Conservation (phyloP, 2,329 filamentous ascomycete genomes). For the Scytalidium sp. region DNA sequence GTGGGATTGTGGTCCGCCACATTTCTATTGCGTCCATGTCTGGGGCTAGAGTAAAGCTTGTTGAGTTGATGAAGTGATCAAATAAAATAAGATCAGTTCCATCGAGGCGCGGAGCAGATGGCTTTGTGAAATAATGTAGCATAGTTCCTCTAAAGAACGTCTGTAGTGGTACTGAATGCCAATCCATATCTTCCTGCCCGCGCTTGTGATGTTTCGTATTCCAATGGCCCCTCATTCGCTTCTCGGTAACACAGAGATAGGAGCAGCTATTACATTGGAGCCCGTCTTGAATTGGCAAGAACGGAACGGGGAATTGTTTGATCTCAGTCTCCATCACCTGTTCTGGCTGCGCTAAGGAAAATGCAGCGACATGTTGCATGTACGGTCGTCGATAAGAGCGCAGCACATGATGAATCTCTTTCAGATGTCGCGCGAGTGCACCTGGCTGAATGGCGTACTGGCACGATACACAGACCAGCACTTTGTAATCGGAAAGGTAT, state of each 20-base stretch:
- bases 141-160: slow-evolving; percentile 27
- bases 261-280: slow-evolving; percentile 21
- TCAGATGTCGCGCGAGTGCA: slow-evolving; percentile 19
- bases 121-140: slow-evolving; percentile 22
- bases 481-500: slow-evolving; percentile 17
- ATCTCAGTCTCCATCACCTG: slow-evolving; percentile 15
- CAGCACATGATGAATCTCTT: slow-evolving; percentile 20
- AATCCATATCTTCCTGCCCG: slow-evolving; percentile 13
- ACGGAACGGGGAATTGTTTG: slow-evolving; percentile 25
- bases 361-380: slow-evolving; percentile 13
- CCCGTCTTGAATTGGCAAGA: slow-evolving; percentile 23
- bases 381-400: slow-evolving; percentile 13
- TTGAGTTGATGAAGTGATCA: slow-evolving; percentile 18
- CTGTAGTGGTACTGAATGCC: slow-evolving; percentile 18
- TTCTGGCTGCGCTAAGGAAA: slow-evolving; percentile 18
- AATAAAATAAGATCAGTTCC: slow-evolving; percentile 11
- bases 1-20: slow-evolving; percentile 32
- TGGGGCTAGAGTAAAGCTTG: slow-evolving; percentile 15
- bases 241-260: slow-evolving; percentile 27
- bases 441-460: slow-evolving; percentile 22
- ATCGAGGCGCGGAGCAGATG: slow-evolving; percentile 2
- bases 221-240: slow-evolving; percentile 32
- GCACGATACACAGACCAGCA: slow-evolving; percentile 20
- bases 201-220: slow-evolving; percentile 15
- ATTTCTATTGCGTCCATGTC: slow-evolving; percentile 11